phyloP scores from a whole-genome alignment of 495 filamentous ascomycete species.

The Aeminium ludgeri region DNA sequence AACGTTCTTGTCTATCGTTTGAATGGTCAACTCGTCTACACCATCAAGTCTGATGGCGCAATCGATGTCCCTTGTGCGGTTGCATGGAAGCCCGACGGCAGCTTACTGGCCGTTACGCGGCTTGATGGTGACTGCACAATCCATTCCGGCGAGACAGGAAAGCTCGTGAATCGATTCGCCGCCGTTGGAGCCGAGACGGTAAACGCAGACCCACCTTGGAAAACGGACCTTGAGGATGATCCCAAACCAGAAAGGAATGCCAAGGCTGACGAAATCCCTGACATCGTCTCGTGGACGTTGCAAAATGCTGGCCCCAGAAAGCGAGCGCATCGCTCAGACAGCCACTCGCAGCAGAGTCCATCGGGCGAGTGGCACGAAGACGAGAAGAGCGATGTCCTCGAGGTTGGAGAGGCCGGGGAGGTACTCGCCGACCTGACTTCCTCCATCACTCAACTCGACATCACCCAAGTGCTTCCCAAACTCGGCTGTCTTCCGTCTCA shows the following conservation, averaged over 20 bases:
- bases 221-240: neutral
- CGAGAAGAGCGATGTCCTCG: neutral
- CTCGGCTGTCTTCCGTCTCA: slow-evolving; percentile 20
- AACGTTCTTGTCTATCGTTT: slow-evolving; percentile 44
- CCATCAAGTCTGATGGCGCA: slow-evolving; percentile 27
- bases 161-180: neutral
- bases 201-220: neutral
- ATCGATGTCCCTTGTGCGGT: slow-evolving; percentile 28
- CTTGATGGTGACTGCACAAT: slow-evolving; percentile 4
- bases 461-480: slow-evolving; percentile 66
- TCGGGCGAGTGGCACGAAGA: neutral
- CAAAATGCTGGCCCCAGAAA: too few species aligned
- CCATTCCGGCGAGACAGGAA: slow-evolving; percentile 11
- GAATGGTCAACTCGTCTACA: slow-evolving; percentile 54
- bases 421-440: neutral
- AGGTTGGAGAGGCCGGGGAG: neutral
- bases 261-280: neutral
- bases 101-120: slow-evolving; percentile 10
- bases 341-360: neutral
- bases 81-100: slow-evolving; percentile 67
- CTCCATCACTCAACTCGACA: slow-evolving; percentile 56
- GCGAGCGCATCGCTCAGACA: too few species aligned
- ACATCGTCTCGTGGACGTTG: neutral
- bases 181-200: neutral
- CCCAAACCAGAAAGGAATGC: neutral